Evolutionary conservation across 345 rosid species (phyloP), one percentile per base, ranked within the genome.

Genomic region (Carallia pectinifolia): DNA sequence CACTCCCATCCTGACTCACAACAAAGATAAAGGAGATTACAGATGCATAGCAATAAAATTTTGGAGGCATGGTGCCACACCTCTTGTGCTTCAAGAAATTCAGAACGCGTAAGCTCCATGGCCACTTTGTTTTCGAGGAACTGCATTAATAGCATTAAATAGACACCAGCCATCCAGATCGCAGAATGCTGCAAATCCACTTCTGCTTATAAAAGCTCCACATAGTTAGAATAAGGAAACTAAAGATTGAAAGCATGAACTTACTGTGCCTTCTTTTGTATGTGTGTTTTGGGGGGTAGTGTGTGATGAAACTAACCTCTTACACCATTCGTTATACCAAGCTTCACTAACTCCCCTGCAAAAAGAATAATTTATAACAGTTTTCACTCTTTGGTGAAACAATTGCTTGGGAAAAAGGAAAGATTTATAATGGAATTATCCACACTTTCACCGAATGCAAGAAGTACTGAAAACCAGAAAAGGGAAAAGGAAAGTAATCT

Each of bases 101-200:
- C 99, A 61, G 97, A 92, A 62, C 97, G 86, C 13, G 97, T 95
- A 74, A 95, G 98, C 84, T 95, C 99, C 83, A 92, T 79, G 38
- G 98, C 96, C 69, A 92, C 97, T 82, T 84, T 92, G 84, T 92
- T 92, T 84, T 95, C 99, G 71, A 92, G 91, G 78, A 92, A 95
- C 69, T 95, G 99, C 98, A 95, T 89, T 69, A 92, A 76, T 55
- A 95, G 85, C 92, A 92, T 85, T 64, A 95, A 83, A 79, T 90
- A 92, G 54, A 95, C 87, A 67, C 97, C 90, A 79, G 94, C 97
- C 93, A 90, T 95, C 98, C 98, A 89, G 65, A 95, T 92, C 65
- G 93, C 90, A 5, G 98, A 87, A 74, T 90, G 94, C 65, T 84
- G 89, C 86, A 95, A 83, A 79, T 95, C 96, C 77, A 81, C 86